phyloP scores from a whole-genome alignment of 768 basidiomycete genomes.

The Tubosaeta sp. region DNA sequence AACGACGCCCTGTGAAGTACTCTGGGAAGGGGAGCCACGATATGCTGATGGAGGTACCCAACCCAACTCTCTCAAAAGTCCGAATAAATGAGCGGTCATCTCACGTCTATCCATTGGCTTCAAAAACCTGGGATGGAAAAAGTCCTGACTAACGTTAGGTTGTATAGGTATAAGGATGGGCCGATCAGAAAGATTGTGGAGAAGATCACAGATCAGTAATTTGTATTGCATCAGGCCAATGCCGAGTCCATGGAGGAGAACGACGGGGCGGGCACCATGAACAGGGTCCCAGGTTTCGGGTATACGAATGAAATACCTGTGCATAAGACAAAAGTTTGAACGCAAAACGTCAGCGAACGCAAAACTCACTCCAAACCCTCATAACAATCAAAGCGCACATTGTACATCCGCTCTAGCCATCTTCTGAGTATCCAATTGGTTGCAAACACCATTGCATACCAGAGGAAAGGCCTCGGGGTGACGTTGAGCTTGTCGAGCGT shows the following conservation, averaged over 20 bases:
- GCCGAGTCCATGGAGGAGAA: slow-evolving; percentile 88
- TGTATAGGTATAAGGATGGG: slow-evolving; percentile 78
- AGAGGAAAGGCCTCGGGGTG: slow-evolving; percentile 60
- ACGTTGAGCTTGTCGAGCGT: slow-evolving; percentile 78
- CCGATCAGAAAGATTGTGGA: slow-evolving; percentile 53
- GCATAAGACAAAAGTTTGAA: not conserved
- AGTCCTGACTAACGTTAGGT: slow-evolving; percentile 80
- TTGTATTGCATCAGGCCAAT: slow-evolving; percentile 74
- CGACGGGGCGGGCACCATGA: slow-evolving; percentile 60
- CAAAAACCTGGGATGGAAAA: slow-evolving; percentile 75
- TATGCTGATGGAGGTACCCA: slow-evolving; percentile 46
- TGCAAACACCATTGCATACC: slow-evolving; percentile 50
- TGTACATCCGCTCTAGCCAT: slow-evolving; percentile 40
- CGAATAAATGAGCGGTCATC: slow-evolving; percentile 52
- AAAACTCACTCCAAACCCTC: slow-evolving; percentile 66
- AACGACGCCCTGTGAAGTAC: slow-evolving; percentile 51
- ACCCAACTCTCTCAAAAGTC: slow-evolving; percentile 55
- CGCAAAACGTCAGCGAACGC: not conserved
- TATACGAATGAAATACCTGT: slow-evolving; percentile 69
- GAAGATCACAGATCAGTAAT: slow-evolving; percentile 53
- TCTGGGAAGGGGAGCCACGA: slow-evolving; percentile 3
- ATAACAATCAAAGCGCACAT: slow-evolving; percentile 42
- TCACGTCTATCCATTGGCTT: slow-evolving; percentile 63
- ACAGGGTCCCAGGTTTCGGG: slow-evolving; percentile 62
- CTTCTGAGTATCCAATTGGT: slow-evolving; percentile 47